Conservation (phyloP, 805 yeast species). For the Deakozyma indianensis region DNA sequence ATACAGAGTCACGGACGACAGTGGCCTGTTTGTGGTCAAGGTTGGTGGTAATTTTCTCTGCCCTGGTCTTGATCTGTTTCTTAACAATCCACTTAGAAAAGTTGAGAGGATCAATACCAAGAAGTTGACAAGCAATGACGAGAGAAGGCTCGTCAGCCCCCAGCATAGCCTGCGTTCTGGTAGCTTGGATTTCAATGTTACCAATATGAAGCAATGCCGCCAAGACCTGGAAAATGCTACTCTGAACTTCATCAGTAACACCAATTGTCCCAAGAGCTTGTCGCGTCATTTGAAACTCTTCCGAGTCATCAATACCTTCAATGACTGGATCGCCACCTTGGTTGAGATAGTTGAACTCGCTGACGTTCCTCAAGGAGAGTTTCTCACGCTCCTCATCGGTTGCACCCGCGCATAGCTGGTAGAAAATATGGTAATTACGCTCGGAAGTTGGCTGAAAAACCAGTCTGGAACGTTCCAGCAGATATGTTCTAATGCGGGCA, state of each 20-base stretch:
- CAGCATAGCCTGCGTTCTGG: conserved; percentile 70
- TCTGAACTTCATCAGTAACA: conserved; percentile 41
- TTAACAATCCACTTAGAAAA: conserved; percentile 88
- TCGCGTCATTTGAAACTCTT: conserved; percentile 61
- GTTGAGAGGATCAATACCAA: conserved; percentile 58
- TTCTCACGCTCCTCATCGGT: conserved; percentile 35
- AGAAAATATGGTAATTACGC: conserved; percentile 89
- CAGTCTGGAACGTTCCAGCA: conserved; percentile 84
- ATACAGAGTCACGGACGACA: conserved; percentile 93
- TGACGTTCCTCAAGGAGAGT: conserved; percentile 43
- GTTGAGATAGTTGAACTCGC: conserved; percentile 66
- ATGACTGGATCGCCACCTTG: conserved; percentile 72
- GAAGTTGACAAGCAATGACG: conserved; percentile 65
- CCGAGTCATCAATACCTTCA: conserved; percentile 66
- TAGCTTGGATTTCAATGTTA: conserved; percentile 73
- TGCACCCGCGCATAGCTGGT: conserved; percentile 70
- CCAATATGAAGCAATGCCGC: conserved; percentile 90
- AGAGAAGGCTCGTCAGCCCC: conserved; percentile 79
- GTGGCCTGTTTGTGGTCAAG: conserved; percentile 70
- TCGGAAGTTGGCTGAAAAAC: conserved; percentile 87
- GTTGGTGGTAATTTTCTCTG: conserved; percentile 80
- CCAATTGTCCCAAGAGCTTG: conserved; percentile 75
- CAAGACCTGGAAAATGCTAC: conserved; percentile 57
- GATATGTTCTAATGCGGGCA: conserved; percentile 84
- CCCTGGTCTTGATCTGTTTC: conserved; percentile 83